These are phyloP conservation scores for Limnanthes douglasii DNA, from an alignment of 345 rosid genomes.

Conservation along the genomic window DNA sequence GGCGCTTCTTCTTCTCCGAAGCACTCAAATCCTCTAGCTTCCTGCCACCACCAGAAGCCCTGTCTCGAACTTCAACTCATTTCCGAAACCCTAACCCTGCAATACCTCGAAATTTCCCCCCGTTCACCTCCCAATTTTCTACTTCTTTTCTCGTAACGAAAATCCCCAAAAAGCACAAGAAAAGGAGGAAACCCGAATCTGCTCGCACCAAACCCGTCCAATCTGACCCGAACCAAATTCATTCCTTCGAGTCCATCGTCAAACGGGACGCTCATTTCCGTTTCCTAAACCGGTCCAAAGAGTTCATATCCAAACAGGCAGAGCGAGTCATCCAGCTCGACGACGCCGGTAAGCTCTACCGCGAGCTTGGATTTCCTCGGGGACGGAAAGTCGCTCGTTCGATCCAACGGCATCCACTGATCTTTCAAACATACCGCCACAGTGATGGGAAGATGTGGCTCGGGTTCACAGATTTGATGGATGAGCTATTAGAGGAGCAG, in stretches of 20 bases:
- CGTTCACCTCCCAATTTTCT: slow-evolving; percentile 24
- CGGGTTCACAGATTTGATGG: slow-evolving; percentile 64
- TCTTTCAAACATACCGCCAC: slow-evolving; percentile 52
- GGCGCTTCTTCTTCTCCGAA: slow-evolving; percentile 19
- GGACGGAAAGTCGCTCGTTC: slow-evolving; percentile 62
- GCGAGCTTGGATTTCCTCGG: slow-evolving; percentile 80
- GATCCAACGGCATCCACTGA: slow-evolving; percentile 46
- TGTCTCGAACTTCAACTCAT: not conserved
- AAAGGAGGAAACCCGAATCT: slow-evolving; percentile 41
- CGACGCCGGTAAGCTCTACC: slow-evolving; percentile 75
- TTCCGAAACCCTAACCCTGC: slow-evolving; percentile 14
- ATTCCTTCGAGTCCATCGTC: slow-evolving; percentile 42
- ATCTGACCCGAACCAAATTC: slow-evolving; percentile 25
- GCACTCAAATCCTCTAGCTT: slow-evolving; percentile 6
- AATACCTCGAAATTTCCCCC: not conserved
- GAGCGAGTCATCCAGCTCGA: slow-evolving; percentile 52
- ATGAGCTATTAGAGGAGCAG: slow-evolving; percentile 49
- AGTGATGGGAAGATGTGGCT: slow-evolving; percentile 58
- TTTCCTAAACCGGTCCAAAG: slow-evolving; percentile 46
- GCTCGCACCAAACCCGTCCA: slow-evolving; percentile 55
- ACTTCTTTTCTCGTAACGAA: slow-evolving; percentile 81
- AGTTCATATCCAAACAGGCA: slow-evolving; percentile 52
- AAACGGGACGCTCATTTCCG: slow-evolving; percentile 51
- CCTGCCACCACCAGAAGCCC: not conserved
- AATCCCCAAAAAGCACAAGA: slow-evolving; percentile 40